These are phyloP conservation scores for Trichoderma gracile DNA, from an alignment of 2,329 filamentous ascomycete genomes.

Conservation along the genomic window DNA sequence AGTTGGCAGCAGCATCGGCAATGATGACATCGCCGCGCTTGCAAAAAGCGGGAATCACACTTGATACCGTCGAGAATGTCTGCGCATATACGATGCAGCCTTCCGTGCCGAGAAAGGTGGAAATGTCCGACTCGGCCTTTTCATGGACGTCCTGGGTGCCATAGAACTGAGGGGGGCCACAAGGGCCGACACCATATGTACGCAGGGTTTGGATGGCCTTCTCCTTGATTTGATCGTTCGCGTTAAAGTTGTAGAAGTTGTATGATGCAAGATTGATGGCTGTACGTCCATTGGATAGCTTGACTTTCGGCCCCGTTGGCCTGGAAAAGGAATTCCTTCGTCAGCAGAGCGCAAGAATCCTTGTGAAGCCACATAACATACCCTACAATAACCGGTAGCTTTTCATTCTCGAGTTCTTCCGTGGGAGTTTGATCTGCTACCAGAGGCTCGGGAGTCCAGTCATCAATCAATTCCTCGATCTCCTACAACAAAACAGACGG, in stretches of 20 bases:
- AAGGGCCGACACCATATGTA: conserved; percentile 94
- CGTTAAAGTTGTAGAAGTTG: conserved; percentile 97
- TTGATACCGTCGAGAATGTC: conserved; percentile 94
- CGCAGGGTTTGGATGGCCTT: conserved; percentile 92
- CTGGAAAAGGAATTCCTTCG: conserved; percentile 46
- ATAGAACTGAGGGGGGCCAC: conserved; percentile 96
- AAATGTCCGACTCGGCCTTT: conserved; percentile 92
- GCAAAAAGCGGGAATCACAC: conserved; percentile 93
- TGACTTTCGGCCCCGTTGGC: conserved; percentile 85
- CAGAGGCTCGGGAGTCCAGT: conserved; percentile 93
- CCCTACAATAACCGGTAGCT: conserved; percentile 84
- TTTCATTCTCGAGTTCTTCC: conserved; percentile 82
- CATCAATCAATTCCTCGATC: conserved; percentile 94
- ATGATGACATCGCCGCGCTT: conserved; percentile 98
- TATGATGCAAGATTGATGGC: conserved; percentile 92
- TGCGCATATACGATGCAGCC: conserved; percentile 95
- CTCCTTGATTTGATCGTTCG: conserved; percentile 88
- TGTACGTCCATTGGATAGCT: conserved; percentile 82
- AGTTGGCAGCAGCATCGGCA: conserved; percentile 90
- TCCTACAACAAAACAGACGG: conserved; percentile 51
- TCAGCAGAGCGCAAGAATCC: neutral
- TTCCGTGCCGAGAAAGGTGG: conserved; percentile 84
- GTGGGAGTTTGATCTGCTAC: conserved; percentile 71
- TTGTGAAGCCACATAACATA: conserved; percentile 41
- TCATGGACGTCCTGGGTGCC: conserved; percentile 98